These are phyloP conservation scores for Helotiales sp. DNA, from an alignment of 2,329 filamentous ascomycete species.

Conservation along the genomic window DNA sequence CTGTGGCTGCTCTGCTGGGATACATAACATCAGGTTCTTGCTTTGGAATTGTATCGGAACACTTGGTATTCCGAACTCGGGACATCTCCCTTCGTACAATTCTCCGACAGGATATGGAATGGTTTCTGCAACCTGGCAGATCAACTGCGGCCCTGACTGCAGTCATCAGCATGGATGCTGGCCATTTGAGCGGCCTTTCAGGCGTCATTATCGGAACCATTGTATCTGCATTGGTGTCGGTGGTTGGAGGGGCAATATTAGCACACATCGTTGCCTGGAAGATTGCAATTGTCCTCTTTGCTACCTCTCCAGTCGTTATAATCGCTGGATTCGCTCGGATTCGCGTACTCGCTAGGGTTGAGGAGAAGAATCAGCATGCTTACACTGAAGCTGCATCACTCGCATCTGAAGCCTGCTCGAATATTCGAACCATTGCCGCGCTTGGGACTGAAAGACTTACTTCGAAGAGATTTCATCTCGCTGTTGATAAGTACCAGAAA, in stretches of 20 bases:
- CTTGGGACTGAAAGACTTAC: constrained; percentile 59
- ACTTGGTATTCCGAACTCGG: constrained; percentile 66
- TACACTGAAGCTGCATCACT: constrained; percentile 68
- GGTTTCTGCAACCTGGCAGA: constrained; percentile 70
- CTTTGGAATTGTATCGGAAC: constrained; percentile 64
- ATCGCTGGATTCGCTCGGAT: constrained; percentile 73
- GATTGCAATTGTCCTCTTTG: constrained; percentile 74
- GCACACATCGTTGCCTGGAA: constrained; percentile 77
- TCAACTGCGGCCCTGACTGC: constrained; percentile 66
- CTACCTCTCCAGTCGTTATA: constrained; percentile 70
- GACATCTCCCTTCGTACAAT: constrained; percentile 68
- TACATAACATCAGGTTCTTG: constrained; percentile 62
- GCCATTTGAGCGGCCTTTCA: constrained; percentile 69
- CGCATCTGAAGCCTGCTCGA: constrained; percentile 71
- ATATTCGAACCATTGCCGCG: constrained; percentile 65
- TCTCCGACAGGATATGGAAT: constrained; percentile 69
- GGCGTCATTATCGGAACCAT: constrained; percentile 73
- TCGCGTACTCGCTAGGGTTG: constrained; percentile 63
- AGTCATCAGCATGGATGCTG: constrained; percentile 72
- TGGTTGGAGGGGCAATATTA: constrained; percentile 69
- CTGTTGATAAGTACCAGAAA: constrained; percentile 55
- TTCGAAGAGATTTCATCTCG: constrained; percentile 56
- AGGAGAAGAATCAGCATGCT: constrained; percentile 66
- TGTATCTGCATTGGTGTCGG: constrained; percentile 70
- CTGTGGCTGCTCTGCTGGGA: constrained; percentile 61